phyloP scores from a whole-genome alignment of 306 rosid genomes.

The Glycine tomentella region DNA sequence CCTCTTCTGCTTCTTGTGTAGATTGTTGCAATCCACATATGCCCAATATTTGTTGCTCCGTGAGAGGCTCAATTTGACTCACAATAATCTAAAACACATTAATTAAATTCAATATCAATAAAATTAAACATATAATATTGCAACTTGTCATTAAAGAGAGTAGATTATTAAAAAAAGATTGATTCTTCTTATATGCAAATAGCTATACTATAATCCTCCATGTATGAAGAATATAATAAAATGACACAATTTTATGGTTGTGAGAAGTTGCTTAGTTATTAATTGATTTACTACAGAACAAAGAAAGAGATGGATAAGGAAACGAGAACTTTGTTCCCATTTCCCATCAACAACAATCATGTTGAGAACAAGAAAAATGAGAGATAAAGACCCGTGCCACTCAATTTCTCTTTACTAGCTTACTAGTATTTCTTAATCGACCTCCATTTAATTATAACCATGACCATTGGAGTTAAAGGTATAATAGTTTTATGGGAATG shows the following conservation, averaged over 20 bases:
- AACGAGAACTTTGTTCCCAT: slow-evolving; percentile 46
- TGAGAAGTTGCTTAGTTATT: slow-evolving; percentile 33
- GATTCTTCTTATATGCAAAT: no score
- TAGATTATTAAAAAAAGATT: no score
- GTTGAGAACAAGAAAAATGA: slow-evolving; percentile 43
- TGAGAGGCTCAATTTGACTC: slow-evolving; percentile 82
- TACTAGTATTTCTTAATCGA: slow-evolving; percentile 28
- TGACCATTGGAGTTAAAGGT: slow-evolving; percentile 43
- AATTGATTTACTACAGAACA: slow-evolving; percentile 51
- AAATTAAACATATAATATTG: no score
- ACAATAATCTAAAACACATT: slow-evolving; percentile 57
- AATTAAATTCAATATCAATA: no score
- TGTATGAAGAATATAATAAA: no score
- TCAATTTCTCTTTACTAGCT: slow-evolving; percentile 39
- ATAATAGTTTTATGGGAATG: slow-evolving; percentile 49
- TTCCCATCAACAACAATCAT: slow-evolving; percentile 43
- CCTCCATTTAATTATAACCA: slow-evolving; percentile 27
- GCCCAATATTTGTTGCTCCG: slow-evolving; percentile 91
- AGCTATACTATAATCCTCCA: no score
- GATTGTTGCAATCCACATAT: slow-evolving; percentile 92
- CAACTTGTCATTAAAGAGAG: no score
- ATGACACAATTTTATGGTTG: not conserved
- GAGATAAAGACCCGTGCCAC: slow-evolving; percentile 56
- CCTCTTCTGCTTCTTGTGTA: slow-evolving; percentile 84
- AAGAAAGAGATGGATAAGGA: slow-evolving; percentile 50